Percentiles rank a stretch among this genome's conserved stretches.
These are phyloP conservation scores for Penicillium lagena DNA, from an alignment of 495 filamentous ascomycete genomes.

Conservation along the genomic window DNA sequence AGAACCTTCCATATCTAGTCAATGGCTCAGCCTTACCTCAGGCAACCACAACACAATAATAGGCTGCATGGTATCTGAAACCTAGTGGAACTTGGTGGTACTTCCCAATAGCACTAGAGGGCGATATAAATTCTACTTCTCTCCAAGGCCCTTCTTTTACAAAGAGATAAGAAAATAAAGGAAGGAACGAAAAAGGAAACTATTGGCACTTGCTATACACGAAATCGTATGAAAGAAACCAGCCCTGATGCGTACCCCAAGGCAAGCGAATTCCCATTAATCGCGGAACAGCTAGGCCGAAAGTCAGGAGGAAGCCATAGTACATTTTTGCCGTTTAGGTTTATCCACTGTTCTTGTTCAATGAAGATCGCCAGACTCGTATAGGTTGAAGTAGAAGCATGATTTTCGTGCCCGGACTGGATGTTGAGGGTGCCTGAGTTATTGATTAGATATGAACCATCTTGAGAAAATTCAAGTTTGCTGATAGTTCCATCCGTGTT, in stretches of 20 bases:
- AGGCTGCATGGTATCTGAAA: background rate
- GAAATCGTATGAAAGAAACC: no score
- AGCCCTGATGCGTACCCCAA: no score
- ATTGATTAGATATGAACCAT: slow-evolving; percentile 7
- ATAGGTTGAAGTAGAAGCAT: background rate
- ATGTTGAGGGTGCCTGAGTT: slow-evolving; percentile 2
- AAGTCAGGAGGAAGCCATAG: slow-evolving; percentile 25
- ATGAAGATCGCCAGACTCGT: slow-evolving; percentile 3
- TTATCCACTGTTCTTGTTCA: slow-evolving; percentile 15
- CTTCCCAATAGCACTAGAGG: background rate
- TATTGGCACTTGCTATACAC: background rate
- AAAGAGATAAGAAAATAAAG: slow-evolving; percentile 6
- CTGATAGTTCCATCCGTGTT: background rate
- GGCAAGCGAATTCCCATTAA: background rate
- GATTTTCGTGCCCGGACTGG: slow-evolving; percentile 1
- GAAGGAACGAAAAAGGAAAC: slow-evolving; percentile 1
- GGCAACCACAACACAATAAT: no score
- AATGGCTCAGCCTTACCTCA: no score
- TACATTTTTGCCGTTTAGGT: slow-evolving; percentile 12
- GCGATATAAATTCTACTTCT: background rate
- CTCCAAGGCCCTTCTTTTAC: background rate
- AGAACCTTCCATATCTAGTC: no score
- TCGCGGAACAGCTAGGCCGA: slow-evolving; percentile 15
- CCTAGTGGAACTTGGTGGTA: background rate
- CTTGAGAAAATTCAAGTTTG: slow-evolving; percentile 8